Base-by-base conservation (phyloP, 176 grass and related monocot genomes). In the Cenchrus americanus region DNA sequence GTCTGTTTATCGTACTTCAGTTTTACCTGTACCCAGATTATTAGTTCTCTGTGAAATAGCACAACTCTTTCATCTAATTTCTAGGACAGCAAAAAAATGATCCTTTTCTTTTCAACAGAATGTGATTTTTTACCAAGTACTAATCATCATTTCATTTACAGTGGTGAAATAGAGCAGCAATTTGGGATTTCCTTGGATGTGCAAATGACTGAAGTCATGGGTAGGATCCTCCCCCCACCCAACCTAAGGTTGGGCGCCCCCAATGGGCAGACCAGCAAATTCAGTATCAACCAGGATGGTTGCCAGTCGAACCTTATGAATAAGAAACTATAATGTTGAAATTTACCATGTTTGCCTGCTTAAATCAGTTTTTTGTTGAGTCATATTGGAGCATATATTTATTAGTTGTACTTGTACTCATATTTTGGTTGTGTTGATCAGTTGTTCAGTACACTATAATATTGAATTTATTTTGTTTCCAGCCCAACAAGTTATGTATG, bases 231-330 rank as follows among this genome's bases (percentile, higher is more conserved):
- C 51, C 17, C 85, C 71, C 57, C 87, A 47, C 90, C 90, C 24
- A 51, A 52, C 51, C 84, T 92, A 27, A 89, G 54, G 82, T 80
- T 89, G 6, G 64, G 87, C 8, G 15, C 18, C 34, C 4, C 78
- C 54, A 82, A 44, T 14, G 90, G 86, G 61, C 26, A 65, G 15
- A 23, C 34, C 23, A 67, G 10, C 66, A 79, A 54, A 54, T 81
- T 86, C 53, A 89, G 13, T 6, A 80, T 77, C 21, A 58, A 84
- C 21, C 37, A 65, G 10, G 4, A 37, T 4, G 79, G 60, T 14
- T 89, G 84, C 64, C 91, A 92, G 60, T 92, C 87, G 91, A 92
- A 92, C 64, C 84, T 89, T 43, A 14, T 19, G 83, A 59, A 0
- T 18, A 84, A 84, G 64, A 73, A 30, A 73, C 27, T 92, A 12